Conservation (phyloP, 1,139 yeast species). For the Pichia sp. region DNA sequence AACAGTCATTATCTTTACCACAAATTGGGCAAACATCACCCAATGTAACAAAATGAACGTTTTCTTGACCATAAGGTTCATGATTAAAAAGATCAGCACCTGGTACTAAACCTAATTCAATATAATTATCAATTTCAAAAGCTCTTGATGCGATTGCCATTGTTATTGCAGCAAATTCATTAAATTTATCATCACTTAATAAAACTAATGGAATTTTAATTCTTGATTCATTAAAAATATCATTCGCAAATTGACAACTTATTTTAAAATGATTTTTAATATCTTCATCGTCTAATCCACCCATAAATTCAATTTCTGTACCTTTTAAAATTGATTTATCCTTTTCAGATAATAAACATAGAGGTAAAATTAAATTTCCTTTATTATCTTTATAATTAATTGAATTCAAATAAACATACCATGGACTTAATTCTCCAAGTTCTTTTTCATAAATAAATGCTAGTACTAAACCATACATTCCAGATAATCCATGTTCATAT, state of each 20-base stretch:
- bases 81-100: conserved; percentile 91
- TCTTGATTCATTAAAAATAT: conserved; percentile 27
- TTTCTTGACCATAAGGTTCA: conserved; percentile 44
- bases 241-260: conserved; percentile 45
- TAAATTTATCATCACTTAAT: conserved; percentile 30
- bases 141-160: conserved; percentile 70
- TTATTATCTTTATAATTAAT: conserved; percentile 36
- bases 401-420: conserved; percentile 61
- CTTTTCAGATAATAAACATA: conserved; percentile 57
- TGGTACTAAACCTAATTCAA: conserved; percentile 75
- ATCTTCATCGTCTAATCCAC: conserved; percentile 56
- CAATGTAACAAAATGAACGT: conserved; percentile 69
- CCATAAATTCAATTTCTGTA: conserved; percentile 63
- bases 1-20: conserved; percentile 59
- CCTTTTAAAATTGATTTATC: conserved; percentile 47
- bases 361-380: conserved; percentile 40
- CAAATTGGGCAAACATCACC: conserved; percentile 68
- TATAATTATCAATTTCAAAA: conserved; percentile 70
- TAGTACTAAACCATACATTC: conserved; percentile 61
- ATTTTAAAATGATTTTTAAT: conserved; percentile 47
- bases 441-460: conserved; percentile 66
- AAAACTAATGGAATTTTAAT: conserved; percentile 32
- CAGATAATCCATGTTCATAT: conserved; percentile 52
- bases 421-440: conserved; percentile 56
- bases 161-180: conserved; percentile 45